Evolutionary conservation across 202 grass and related monocot genomes (phyloP).

Genomic region (Saccharum hybrid): DNA sequence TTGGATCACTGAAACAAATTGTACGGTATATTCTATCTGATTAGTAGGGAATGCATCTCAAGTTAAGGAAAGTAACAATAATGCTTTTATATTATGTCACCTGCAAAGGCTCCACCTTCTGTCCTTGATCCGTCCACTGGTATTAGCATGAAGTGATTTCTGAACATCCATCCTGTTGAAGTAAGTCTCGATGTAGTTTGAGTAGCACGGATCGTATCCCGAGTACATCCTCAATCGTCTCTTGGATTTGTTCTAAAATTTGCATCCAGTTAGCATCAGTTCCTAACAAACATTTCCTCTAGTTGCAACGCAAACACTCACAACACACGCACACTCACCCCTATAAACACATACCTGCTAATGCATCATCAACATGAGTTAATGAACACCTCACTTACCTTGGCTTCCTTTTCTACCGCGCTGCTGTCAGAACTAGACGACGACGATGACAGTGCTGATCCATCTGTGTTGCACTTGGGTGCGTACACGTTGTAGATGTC

Average conservation of each 20-base stretch:
- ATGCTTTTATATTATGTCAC: conserved; percentile 42
- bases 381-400: conserved; percentile 30
- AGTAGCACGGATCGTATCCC: conserved; percentile 80
- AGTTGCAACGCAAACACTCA: no score
- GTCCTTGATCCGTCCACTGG: conserved; percentile 58
- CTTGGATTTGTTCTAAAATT: conserved; percentile 51
- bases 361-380: neutral
- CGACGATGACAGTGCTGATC: conserved; percentile 34
- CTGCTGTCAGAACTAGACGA: conserved; percentile 4
- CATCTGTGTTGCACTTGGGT: conserved; percentile 70
- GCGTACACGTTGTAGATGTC: conserved; percentile 94
- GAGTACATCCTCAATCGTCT: conserved; percentile 60
- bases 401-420: conserved; percentile 15
- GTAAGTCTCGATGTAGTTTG: conserved; percentile 62
- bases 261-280: conserved; percentile 34
- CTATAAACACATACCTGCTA: no score
- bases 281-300: conserved; percentile 3
- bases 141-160: conserved; percentile 70
- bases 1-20: conserved; percentile 60
- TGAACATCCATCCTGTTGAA: conserved; percentile 82
- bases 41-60: neutral
- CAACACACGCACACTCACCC: no score
- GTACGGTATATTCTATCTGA: neutral
- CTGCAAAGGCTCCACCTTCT: conserved; percentile 77
- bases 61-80: neutral